Base-by-base conservation (phyloP, 768 basidiomycete genomes). In the Boletus tomentosulus region DNA sequence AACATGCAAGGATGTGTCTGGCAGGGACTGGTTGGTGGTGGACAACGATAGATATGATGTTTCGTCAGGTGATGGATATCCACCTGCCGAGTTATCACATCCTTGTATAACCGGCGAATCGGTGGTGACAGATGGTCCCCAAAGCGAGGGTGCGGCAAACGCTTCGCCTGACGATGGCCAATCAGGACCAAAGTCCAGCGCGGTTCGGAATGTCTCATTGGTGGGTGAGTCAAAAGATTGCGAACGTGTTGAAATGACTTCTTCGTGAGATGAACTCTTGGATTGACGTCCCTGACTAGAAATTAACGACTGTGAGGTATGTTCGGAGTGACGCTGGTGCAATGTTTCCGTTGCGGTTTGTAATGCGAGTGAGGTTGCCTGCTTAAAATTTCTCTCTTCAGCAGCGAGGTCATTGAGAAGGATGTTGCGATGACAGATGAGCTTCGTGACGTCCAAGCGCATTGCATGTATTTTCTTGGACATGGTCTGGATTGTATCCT, bases 341-440 rank as follows among this genome's bases (percentile, higher is more conserved):
- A 93, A 70, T 11, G 80, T 82, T 61, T 85, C 80, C 39, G 80
- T 84, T 7, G 91, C 91, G 24, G 83, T 84, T 57, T 80, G 81
- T 55, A 93, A 69, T 27, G 91, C 91, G n/a, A 86, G 74, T 42
- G 78, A 77, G 60, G 86, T 86, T 25, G 84, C 81, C 48, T 77
- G 73, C 57, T 76, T 78, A 81, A 86, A 86, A 46, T 84, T 81
- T 33, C 76, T 76, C 50, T 78, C 77, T 64, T 92, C 92, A 3
- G 81, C 81, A 41, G 77, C 75, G n/a, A 95, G 76, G 67, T 98
- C 95, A 31, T 80, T 75, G 10, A 76, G 73, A 45, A 98, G 79
- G 11, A 95, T 80, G 46, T 83, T 80, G 19, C 86, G 86, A 67
- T 92, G 85, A 63, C 90, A 89, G n/a, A 73, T 69, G 31, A 89